Base-by-base conservation (phyloP, 2,329 filamentous ascomycete species). In the Fusarium sp. region DNA sequence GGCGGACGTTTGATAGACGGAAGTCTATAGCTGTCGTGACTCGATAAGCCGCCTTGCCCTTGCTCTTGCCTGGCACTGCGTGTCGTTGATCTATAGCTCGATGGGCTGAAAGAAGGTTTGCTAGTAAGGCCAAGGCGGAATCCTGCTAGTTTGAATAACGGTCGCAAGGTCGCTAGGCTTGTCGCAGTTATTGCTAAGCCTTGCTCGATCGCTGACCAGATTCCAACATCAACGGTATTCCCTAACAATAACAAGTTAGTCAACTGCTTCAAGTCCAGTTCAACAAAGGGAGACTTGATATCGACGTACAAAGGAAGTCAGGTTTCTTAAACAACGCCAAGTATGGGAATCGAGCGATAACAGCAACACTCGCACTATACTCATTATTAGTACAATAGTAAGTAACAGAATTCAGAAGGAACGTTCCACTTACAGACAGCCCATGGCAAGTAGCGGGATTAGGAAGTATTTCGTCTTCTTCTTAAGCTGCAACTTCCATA, bases 401-500 rank as follows among this genome's bases (percentile, higher is more conserved):
- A n/a, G n/a, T n/a, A n/a, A n/a, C n/a, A n/a, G n/a, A n/a, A n/a
- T n/a, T n/a, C n/a, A n/a, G n/a, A n/a, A n/a, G n/a, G n/a, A n/a
- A n/a, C n/a, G n/a, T 22, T 24, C 8, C 3, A 44, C 76, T 59
- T 76, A 78, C 81, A 83, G 70, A 61, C 87, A 86, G 14, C 86
- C 89, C 77, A 89, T 81, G 5, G 83, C 83, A 27, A 90, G 77
- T 30, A 90, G 81, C 6, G 80, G 80, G 3, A 82, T 83, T 16
- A 89, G 75, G 0, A 84, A 79, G 4, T 80, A 41, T 70, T 88
- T 89, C 0, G 83, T 84, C 49, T 79, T 80, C 4, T 66, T 70
- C 27, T 82, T 82, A 79, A 89, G 86, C 48, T 88, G 81, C 18
- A 89, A 70, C 10, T 83, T 80, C 79, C 81, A 84, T 1, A 90